Conservation (phyloP, 2,329 filamentous ascomycete genomes). For the Aspergillus eucalypticola region DNA sequence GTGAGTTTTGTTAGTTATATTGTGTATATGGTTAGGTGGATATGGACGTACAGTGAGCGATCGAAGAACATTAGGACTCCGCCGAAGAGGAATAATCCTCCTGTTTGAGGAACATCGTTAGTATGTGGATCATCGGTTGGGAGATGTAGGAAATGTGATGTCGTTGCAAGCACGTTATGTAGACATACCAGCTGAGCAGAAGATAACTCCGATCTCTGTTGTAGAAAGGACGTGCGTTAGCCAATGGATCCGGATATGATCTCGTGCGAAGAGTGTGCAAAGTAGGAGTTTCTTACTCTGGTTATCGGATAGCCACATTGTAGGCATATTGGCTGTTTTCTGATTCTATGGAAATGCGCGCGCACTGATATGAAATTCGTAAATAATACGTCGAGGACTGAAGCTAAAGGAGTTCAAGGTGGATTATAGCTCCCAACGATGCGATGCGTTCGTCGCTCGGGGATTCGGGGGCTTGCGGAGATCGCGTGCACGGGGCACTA, state of each 20-base stretch:
- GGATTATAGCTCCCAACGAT: background rate
- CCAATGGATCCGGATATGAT: conserved; percentile 6
- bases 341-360: background rate
- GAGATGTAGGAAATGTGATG: background rate
- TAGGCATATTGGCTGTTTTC: conserved; percentile 62
- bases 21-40: background rate
- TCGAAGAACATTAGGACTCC: conserved; percentile 98
- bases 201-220: conserved; percentile 91
- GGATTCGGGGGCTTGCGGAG: background rate
- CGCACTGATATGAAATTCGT: background rate
- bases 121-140: background rate
- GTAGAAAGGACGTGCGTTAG: conserved; percentile 21
- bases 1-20: background rate
- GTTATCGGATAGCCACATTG: conserved; percentile 94
- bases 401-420: background rate
- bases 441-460: background rate
- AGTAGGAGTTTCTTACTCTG: conserved; percentile 69
- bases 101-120: conserved; percentile 50
- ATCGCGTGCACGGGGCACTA: background rate
- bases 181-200: conserved; percentile 91
- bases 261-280: background rate
- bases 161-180: background rate
- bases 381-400: background rate
- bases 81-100: conserved; percentile 90
- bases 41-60: conserved; percentile 75